Percentiles rank a stretch among this genome's conserved stretches.
phyloP scores from a whole-genome alignment of 305 asterid species.

The Coffea humblotiana region DNA sequence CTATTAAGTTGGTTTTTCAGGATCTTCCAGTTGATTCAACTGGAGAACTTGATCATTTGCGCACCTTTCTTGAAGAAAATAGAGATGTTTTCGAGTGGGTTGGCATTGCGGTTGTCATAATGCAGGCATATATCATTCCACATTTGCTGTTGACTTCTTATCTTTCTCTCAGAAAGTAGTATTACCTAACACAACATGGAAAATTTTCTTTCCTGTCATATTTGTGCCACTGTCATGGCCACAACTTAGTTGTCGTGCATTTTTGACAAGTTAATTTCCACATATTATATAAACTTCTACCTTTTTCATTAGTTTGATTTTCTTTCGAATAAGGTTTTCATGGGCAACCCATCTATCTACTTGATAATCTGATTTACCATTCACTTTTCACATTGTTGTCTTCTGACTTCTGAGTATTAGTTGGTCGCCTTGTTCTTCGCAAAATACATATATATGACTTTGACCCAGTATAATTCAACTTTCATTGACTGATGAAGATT shows the following conservation, averaged over 20 bases:
- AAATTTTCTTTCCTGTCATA: background rate
- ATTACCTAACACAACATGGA: background rate
- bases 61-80: slow-evolving; percentile 53
- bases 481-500: no score
- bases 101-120: slow-evolving; percentile 52
- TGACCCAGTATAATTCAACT: no score
- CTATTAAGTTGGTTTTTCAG: slow-evolving; percentile 33
- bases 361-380: background rate
- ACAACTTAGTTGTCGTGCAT: background rate
- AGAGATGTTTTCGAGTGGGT: slow-evolving; percentile 63
- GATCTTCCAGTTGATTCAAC: slow-evolving; percentile 81
- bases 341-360: background rate
- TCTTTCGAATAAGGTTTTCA: no score
- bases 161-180: slow-evolving; percentile 2
- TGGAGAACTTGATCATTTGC: slow-evolving; percentile 65
- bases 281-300: background rate
- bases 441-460: no score
- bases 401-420: background rate
- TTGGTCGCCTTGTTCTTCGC: background rate
- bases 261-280: background rate
- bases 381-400: background rate
- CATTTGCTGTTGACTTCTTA: slow-evolving; percentile 17
- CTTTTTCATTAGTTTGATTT: background rate
- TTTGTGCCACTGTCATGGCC: background rate
- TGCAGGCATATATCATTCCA: slow-evolving; percentile 63